Conservation (phyloP, 148 eudicot species). For the Vaccinium myrtillus region DNA sequence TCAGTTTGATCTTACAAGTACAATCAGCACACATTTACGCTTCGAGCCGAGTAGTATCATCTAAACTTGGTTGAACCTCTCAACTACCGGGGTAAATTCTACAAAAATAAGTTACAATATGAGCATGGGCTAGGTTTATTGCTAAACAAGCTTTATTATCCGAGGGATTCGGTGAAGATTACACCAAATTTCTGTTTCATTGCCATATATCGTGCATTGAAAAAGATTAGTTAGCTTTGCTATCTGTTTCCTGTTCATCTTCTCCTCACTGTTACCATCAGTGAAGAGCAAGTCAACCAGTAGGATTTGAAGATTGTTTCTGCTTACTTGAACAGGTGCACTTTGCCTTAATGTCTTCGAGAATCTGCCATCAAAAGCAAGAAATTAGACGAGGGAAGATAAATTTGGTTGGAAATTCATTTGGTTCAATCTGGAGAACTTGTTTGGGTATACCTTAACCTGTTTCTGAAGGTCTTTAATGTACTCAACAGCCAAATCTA, state of each 20-base stretch:
- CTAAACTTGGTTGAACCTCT: slow-evolving; percentile 9
- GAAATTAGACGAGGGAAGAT: slow-evolving; percentile 14
- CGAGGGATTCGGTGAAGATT: not conserved
- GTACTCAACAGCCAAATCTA: slow-evolving; percentile 62
- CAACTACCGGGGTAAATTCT: not conserved
- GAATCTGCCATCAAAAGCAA: slow-evolving; percentile 34
- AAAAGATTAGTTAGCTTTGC: not conserved
- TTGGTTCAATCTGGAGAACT: not conserved
- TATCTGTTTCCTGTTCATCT: slow-evolving; percentile 12
- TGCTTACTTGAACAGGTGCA: slow-evolving; percentile 38
- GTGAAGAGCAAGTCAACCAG: slow-evolving; percentile 18
- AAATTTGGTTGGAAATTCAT: slow-evolving; percentile 1
- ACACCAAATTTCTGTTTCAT: not conserved
- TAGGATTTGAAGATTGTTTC: slow-evolving; percentile 9
- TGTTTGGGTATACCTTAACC: slow-evolving; percentile 19
- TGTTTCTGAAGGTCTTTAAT: slow-evolving; percentile 46
- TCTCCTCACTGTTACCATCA: slow-evolving; percentile 6
- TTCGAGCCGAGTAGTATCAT: no score
- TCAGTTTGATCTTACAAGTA: no score
- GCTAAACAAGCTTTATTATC: not conserved
- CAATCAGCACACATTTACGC: no score
- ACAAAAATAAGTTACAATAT: slow-evolving; percentile 1
- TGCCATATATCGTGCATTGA: not conserved
- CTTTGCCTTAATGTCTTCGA: slow-evolving; percentile 31
- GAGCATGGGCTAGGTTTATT: not conserved